These are phyloP conservation scores for Teratosphaeria zuluensis DNA, from an alignment of 2,329 filamentous ascomycete genomes.

Conservation along the genomic window DNA sequence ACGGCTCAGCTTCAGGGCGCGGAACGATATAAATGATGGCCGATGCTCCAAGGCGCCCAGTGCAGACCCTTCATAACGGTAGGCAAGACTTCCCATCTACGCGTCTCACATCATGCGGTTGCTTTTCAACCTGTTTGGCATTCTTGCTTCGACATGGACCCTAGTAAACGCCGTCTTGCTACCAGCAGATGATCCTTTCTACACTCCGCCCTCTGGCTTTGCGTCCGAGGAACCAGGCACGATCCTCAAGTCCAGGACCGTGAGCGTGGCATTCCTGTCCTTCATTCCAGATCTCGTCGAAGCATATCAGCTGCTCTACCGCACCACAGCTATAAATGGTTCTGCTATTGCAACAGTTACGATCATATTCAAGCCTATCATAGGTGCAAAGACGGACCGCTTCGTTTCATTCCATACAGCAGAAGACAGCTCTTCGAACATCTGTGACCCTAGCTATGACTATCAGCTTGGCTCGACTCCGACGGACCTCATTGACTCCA, in stretches of 20 bases:
- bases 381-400: slow-evolving; percentile 12
- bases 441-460: slow-evolving; percentile 33
- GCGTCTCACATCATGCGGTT: not conserved
- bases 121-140: not conserved
- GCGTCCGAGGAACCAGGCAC: slow-evolving; percentile 13
- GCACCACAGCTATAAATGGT: slow-evolving; percentile 17
- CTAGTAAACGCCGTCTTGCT: not conserved
- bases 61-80: too few relatives aligned
- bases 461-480: slow-evolving; percentile 16
- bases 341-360: slow-evolving; percentile 18
- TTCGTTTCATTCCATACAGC: slow-evolving; percentile 23
- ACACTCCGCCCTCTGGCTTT: slow-evolving; percentile 17
- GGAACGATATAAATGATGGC: not conserved
- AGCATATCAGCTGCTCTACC: slow-evolving; percentile 18
- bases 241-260: slow-evolving; percentile 14
- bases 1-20: not conserved
- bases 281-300: slow-evolving; percentile 14
- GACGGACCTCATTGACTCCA: slow-evolving; percentile 11
- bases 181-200: slow-evolving; percentile 17
- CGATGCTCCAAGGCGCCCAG: not conserved
- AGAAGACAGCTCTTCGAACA: slow-evolving; percentile 27
- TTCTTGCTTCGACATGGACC: not conserved
- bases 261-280: slow-evolving; percentile 14
- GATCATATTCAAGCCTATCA: slow-evolving; percentile 17
- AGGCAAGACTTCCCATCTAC: not conserved